Base-by-base conservation (phyloP, 1,139 yeast species). In the Pichia terricola region DNA sequence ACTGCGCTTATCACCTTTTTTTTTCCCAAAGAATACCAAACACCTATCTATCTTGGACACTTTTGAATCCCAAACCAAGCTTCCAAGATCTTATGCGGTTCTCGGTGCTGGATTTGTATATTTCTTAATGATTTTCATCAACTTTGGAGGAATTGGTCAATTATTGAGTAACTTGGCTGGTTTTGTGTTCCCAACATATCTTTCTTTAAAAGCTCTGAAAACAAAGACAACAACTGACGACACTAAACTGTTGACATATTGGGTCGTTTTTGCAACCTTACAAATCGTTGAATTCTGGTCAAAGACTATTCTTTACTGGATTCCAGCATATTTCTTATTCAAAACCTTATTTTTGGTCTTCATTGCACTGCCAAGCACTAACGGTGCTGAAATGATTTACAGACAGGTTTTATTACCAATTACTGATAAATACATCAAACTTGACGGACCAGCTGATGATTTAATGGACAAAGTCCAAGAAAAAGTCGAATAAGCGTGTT, bases 261-360 rank as follows among this genome's bases (percentile, higher is more conserved):
- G 98, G 98, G 96, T 91, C 48, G 95, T 91, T 31, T 91, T 86
- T 63, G 95, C 96, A 32, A 80, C 79, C 58, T 78, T 91, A 69
- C 85, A 81, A 63, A 91, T 91, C 42, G 61, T 87, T 58, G 99
- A 91, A 69, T 91, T 87, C 74, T 91, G 97, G 97, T 81, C 96
- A 50, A 78, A 80, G 61, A 82, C 96, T 37, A 82, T 94, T 56
- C 74, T 89, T 52, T 86, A 85, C 73, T 85, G 96, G 94, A 67
- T 91, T 55, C 98, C 99, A 59, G 88, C 91, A 64, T 91, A 91
- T 76, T 91, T 89, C 78, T 77, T 91, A 60, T 75, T 91, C 73
- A 91, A 91, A 77, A 86, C 96, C 46, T 56, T 86, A 45, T 81
- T 86, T 67, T 81, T 91, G 69, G 71, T 89, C 51, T 94, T 86